Percentiles rank a stretch among this genome's conserved stretches.
These are phyloP conservation scores for Rickenella mellea DNA, from an alignment of 768 basidiomycete genomes.

Conservation along the genomic window DNA sequence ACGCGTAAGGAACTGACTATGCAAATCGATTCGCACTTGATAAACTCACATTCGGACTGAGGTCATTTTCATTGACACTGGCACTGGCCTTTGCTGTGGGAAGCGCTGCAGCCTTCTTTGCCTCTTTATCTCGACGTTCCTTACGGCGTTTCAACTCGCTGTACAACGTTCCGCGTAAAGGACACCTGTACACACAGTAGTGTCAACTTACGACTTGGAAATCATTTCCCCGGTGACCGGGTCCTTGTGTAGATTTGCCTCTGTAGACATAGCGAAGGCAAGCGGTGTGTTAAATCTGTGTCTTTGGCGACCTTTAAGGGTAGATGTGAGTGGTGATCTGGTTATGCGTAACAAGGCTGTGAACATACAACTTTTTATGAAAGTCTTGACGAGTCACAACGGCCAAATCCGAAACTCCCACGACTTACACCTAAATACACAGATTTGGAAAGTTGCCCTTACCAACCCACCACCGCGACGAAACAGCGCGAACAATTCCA, in stretches of 20 bases:
- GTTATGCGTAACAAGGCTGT: background rate
- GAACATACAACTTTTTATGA: background rate
- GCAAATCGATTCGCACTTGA: background rate
- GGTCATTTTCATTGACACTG: slow-evolving; percentile 60
- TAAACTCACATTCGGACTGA: slow-evolving; percentile 78
- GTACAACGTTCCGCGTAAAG: slow-evolving; percentile 19
- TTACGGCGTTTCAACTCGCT: slow-evolving; percentile 93
- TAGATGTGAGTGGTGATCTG: background rate
- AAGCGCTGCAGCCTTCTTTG: slow-evolving; percentile 74
- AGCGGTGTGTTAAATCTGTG: background rate
- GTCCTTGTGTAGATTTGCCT: slow-evolving; percentile 47
- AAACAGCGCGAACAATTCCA: too few species aligned
- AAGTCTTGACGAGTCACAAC: background rate
- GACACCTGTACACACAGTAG: slow-evolving; percentile 8
- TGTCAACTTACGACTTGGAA: slow-evolving; percentile 74
- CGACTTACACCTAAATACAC: too few species aligned
- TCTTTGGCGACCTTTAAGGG: background rate
- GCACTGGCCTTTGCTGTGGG: slow-evolving; percentile 24
- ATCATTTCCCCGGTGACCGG: slow-evolving; percentile 93
- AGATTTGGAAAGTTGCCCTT: too few species aligned
- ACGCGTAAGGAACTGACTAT: background rate
- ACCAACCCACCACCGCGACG: too few species aligned
- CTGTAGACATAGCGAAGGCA: slow-evolving; percentile 28
- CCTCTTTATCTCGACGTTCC: slow-evolving; percentile 66
- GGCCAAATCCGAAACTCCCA: background rate